A percentile compares a stretch with the other conserved stretches of the same genome.
phyloP scores from a whole-genome alignment of 441 rosid genomes.

The Manihot esculenta region DNA sequence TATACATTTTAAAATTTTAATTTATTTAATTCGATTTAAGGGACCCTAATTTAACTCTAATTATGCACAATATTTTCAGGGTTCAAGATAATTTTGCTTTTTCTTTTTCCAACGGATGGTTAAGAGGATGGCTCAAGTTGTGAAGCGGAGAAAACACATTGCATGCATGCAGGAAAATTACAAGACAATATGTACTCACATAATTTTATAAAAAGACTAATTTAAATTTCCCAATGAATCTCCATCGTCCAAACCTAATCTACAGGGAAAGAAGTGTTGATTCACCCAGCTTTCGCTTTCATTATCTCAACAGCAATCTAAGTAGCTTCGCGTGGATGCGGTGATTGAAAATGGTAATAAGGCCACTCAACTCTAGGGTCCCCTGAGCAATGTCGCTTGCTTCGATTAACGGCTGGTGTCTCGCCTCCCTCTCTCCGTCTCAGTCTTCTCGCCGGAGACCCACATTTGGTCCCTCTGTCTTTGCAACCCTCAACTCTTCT shows the following conservation, averaged over 20 bases:
- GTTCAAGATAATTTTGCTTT: too few relatives aligned
- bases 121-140: too few relatives aligned
- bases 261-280: slow-evolving; percentile 39
- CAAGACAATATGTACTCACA: too few relatives aligned
- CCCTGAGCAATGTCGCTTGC: slow-evolving; percentile 75
- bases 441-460: slow-evolving; percentile 35
- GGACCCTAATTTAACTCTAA: too few relatives aligned
- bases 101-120: too few relatives aligned
- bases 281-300: slow-evolving; percentile 50
- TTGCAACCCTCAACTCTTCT: slow-evolving; percentile 40
- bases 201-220: too few relatives aligned
- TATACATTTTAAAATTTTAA: too few relatives aligned
- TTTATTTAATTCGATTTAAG: too few relatives aligned
- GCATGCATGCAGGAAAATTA: slow-evolving; percentile 1
- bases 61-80: too few relatives aligned
- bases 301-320: slow-evolving; percentile 3
- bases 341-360: slow-evolving; percentile 24
- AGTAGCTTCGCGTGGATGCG: background rate
- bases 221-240: slow-evolving; percentile 26
- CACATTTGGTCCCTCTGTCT: slow-evolving; percentile 42
- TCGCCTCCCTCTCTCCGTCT: slow-evolving; percentile 49
- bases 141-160: slow-evolving; percentile 23
- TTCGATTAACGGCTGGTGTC: slow-evolving; percentile 59
- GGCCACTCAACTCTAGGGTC: slow-evolving; percentile 11
- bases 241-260: slow-evolving; percentile 52